Percentiles rank a stretch among this genome's conserved stretches.
These are phyloP conservation scores for Aegilops tauschii DNA, from an alignment of 176 grass and related monocot species.

Conservation along the genomic window DNA sequence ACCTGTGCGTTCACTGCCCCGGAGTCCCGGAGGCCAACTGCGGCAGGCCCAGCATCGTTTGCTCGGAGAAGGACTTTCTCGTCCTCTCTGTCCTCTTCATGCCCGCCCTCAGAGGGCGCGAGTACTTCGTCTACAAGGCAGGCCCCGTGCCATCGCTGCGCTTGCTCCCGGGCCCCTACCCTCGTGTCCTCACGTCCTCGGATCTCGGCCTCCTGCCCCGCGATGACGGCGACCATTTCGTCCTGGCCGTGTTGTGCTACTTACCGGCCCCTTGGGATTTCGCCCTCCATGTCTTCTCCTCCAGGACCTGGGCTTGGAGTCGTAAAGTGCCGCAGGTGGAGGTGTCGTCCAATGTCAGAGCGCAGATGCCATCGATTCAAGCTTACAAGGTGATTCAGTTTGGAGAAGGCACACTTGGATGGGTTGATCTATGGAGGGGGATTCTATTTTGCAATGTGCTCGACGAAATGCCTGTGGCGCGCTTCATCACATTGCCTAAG, in stretches of 20 bases:
- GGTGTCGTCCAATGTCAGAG: no score
- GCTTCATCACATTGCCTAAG: background rate
- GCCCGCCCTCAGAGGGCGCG: background rate
- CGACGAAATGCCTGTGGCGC: background rate
- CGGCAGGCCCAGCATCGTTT: background rate
- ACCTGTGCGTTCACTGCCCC: background rate
- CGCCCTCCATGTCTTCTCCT: background rate
- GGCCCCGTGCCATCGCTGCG: background rate
- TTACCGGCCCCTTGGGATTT: background rate
- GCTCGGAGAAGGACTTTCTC: background rate
- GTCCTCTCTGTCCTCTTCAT: background rate
- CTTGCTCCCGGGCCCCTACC: background rate
- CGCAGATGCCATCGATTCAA: background rate
- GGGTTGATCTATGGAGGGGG: background rate
- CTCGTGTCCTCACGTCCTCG: background rate
- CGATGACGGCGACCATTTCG: background rate
- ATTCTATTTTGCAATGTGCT: background rate
- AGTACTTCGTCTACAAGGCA: conserved; percentile 17
- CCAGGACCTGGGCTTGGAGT: background rate
- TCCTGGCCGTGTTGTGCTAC: background rate
- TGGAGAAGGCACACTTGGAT: background rate
- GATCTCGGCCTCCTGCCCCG: background rate
- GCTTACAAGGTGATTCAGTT: background rate
- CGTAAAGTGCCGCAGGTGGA: background rate
- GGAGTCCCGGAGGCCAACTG: background rate